Evolutionary conservation across 2,329 filamentous ascomycete genomes (phyloP).

Genomic region (Rutstroemia sp.): DNA sequence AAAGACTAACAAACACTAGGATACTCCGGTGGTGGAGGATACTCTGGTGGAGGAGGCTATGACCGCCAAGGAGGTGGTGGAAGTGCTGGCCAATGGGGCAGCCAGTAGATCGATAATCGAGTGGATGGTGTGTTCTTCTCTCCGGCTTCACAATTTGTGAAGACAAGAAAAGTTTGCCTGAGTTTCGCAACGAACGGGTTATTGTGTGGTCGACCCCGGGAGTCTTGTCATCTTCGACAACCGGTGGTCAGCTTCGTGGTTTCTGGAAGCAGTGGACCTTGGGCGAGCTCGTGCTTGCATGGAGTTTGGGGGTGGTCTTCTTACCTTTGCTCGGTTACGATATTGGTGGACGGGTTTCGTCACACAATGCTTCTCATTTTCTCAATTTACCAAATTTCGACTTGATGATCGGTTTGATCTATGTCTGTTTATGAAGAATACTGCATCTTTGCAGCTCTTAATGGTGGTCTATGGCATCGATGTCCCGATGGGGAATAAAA

Average conservation of each 20-base stretch:
- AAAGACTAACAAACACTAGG: no score
- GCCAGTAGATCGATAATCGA: conserved; percentile 1
- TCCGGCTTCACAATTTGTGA: neutral
- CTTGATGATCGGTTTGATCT: conserved; percentile 26
- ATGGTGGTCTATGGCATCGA: conserved; percentile 23
- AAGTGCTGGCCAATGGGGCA: conserved; percentile 7
- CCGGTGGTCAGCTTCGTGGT: conserved; percentile 25
- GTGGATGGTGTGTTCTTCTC: neutral
- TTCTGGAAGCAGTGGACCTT: conserved; percentile 28
- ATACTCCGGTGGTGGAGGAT: conserved; percentile 15
- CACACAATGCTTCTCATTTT: conserved; percentile 18
- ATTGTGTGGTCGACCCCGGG: conserved; percentile 25
- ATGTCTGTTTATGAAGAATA: conserved; percentile 20
- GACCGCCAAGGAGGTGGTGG: conserved; percentile 1
- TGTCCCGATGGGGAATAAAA: conserved; percentile 21
- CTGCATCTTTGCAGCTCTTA: conserved; percentile 23
- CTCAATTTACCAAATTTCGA: conserved; percentile 21
- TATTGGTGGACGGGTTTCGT: conserved; percentile 13
- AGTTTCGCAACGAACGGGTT: conserved; percentile 27
- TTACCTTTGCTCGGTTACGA: conserved; percentile 24
- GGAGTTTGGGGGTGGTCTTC: conserved; percentile 24
- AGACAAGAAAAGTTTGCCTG: conserved; percentile 29
- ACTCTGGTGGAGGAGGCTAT: conserved; percentile 4
- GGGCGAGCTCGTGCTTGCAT: conserved; percentile 27
- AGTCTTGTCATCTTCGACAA: conserved; percentile 16